A percentile compares a stretch with the other conserved stretches of the same genome.
Evolutionary conservation across 2,329 filamentous ascomycete species (phyloP).

Genomic region (Colletotrichum camelliae): DNA sequence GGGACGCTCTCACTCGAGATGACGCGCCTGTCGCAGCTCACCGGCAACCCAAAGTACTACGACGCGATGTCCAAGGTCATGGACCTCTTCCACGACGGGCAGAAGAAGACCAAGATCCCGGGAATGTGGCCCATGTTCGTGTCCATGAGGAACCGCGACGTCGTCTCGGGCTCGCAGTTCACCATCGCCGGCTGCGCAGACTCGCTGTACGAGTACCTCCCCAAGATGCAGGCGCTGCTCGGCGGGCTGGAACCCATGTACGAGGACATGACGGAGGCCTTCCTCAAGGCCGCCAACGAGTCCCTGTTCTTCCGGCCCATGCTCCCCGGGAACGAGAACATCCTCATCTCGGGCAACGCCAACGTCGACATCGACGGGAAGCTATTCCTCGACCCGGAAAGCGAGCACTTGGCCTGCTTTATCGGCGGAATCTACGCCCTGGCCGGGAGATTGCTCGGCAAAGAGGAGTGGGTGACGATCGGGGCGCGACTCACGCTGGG

Average conservation of each 20-base stretch:
- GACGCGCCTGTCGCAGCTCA: slow-evolving; percentile 75
- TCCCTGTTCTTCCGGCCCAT: slow-evolving; percentile 69
- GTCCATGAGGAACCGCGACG: slow-evolving; percentile 59
- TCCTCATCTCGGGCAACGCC: slow-evolving; percentile 57
- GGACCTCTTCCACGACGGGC: slow-evolving; percentile 67
- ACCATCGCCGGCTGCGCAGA: slow-evolving; percentile 46
- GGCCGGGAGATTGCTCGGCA: slow-evolving; percentile 48
- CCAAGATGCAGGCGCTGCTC: slow-evolving; percentile 59
- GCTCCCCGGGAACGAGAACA: slow-evolving; percentile 51
- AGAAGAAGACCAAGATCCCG: slow-evolving; percentile 70
- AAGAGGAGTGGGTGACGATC: slow-evolving; percentile 44
- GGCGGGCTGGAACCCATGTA: slow-evolving; percentile 63
- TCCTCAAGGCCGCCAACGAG: slow-evolving; percentile 58
- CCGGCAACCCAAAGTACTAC: slow-evolving; percentile 75
- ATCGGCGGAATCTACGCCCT: slow-evolving; percentile 56
- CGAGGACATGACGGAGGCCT: slow-evolving; percentile 58
- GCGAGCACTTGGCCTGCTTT: slow-evolving; percentile 57
- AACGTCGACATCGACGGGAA: slow-evolving; percentile 23
- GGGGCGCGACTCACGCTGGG: slow-evolving; percentile 53
- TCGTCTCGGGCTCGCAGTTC: slow-evolving; percentile 31
- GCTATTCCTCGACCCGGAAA: slow-evolving; percentile 33
- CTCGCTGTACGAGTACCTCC: slow-evolving; percentile 46
- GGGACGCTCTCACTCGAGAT: slow-evolving; percentile 77
- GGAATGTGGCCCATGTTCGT: slow-evolving; percentile 76
- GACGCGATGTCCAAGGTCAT: slow-evolving; percentile 74